Evolutionary conservation across 768 basidiomycete genomes (phyloP).

Genomic region (Leccinum olivaceopallidum): DNA sequence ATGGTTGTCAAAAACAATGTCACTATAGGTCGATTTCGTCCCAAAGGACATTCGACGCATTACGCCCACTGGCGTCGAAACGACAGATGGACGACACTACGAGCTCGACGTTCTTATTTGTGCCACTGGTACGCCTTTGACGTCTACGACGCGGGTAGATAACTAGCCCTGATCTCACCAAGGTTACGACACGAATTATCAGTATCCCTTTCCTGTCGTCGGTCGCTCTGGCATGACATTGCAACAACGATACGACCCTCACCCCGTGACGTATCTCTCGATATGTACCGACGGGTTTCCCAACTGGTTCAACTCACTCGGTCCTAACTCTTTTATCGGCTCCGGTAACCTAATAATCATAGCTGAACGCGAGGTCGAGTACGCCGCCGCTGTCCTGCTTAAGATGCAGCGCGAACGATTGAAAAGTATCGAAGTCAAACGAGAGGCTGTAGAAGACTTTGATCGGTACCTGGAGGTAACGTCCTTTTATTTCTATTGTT

Average conservation of each 20-base stretch:
- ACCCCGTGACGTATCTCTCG: conserved; percentile 59
- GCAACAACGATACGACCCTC: conserved; percentile 52
- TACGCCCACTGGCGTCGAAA: conserved; percentile 57
- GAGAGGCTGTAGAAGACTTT: conserved; percentile 62
- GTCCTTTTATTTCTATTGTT: neutral
- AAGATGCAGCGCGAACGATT: conserved; percentile 65
- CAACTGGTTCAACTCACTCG: conserved; percentile 61
- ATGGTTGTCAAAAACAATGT: neutral
- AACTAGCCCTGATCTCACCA: neutral
- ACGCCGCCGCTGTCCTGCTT: conserved; percentile 42
- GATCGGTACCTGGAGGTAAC: conserved; percentile 51
- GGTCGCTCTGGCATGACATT: conserved; percentile 56
- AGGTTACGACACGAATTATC: conserved; percentile 49
- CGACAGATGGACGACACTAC: conserved; percentile 50
- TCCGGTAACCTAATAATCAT: conserved; percentile 54
- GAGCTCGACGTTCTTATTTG: conserved; percentile 63
- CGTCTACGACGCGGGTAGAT: neutral
- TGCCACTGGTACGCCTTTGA: conserved; percentile 46
- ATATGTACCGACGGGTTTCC: conserved; percentile 65
- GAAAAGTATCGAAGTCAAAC: conserved; percentile 61
- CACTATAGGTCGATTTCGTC: conserved; percentile 44
- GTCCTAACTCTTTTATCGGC: conserved; percentile 58
- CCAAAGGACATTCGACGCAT: conserved; percentile 49
- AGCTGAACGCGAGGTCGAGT: conserved; percentile 54
- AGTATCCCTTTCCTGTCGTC: conserved; percentile 50